Evolutionary conservation across 306 rosid genomes (phyloP), one percentile per base, ranked within the genome.

Genomic region (Sesbania bispinosa): DNA sequence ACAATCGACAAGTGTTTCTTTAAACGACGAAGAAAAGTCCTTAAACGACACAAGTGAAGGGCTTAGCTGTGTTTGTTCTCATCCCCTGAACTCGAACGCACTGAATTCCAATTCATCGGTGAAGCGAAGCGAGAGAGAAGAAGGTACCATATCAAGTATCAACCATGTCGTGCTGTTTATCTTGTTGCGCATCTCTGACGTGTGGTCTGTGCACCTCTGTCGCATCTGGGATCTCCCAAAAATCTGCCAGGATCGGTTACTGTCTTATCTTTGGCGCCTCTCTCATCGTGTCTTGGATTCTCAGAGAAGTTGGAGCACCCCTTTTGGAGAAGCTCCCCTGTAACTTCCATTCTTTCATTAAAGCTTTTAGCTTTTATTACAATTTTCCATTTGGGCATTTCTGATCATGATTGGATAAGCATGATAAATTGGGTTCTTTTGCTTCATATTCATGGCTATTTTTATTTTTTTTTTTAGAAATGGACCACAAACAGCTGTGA

Each of bases 241-340:
- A 68, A 76, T 94, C 99, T 0, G 97, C 99, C 2, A 79, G 99
- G 39, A 80, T 94, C 70, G 99, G 90, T 52, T 94, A 94, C 73
- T 94, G 99, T 75, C 87, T 86, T 38, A 86, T 94, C 66, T 94
- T 94, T 62, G 99, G 99, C 11, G 74, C 71, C 1, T 94, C 96
- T 65, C 87, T 89, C 21, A 63, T 94, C 26, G 74, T 85, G 69
- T 86, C 99, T 4, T 94, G 99, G 99, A 74, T 94, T 76, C 84
- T 94, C 71, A 84, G 99, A 70, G 96, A 94, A 84, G 79, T 91
- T 64, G 99, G 75, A 11, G 87, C 93, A 75, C 96, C 99, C 81
- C 79, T 94, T 6, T 53, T 91, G 85, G 84, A 86, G 93, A 86
- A 94, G 74, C 58, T 94, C 59, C 90, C 99, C 32, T 94, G 99